Base-by-base conservation (phyloP, 345 rosid genomes). In the Pelargonium nanum region DNA sequence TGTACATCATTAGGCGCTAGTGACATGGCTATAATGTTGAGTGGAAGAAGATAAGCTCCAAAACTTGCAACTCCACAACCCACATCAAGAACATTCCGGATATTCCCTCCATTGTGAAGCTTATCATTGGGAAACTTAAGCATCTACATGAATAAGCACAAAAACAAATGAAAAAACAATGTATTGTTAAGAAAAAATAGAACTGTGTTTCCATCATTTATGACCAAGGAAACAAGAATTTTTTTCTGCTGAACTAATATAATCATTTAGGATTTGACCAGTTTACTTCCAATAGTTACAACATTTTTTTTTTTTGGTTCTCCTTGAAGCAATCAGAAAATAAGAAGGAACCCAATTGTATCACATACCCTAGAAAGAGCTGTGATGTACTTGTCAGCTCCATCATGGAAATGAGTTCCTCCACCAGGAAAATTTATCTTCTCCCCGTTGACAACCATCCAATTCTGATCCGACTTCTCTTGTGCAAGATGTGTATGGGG, bases 11-110 rank as follows among this genome's bases (percentile, higher is more conserved):
- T 92, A 28, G 98, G 98, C 15, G 98, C 98, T 62, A 92, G 75
- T 24, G 98, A 92, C 97, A 92, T 85, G 19, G 98, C 87, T 63
- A 92, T 70, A 40, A 89, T 85, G 65, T 82, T 77, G 64, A 73
- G 91, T 54, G 88, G 76, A 70, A 92, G 96, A 68, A 92, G 96
- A 71, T 92, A 87, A 16, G 97, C 99, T 54, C 99, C 99, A 21
- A 92, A 92, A 71, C 99, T 89, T 19, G 99, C 99, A 61, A 92
- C 99, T 24, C 99, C 99, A 24, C 99, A 92, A 26, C 99, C 99
- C 71, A 92, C 94, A 60, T 92, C 99, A 66, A 92, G 97, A 65
- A 87, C 99, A 61, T 74, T 92, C 57, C 97, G 73, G 69, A 89
- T 58, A 65, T 80, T 78, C 56, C 98, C 97, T 9, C 84, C 78